Conservation (phyloP, 108 stramenopile species). For the Parietichytrium sp. region DNA sequence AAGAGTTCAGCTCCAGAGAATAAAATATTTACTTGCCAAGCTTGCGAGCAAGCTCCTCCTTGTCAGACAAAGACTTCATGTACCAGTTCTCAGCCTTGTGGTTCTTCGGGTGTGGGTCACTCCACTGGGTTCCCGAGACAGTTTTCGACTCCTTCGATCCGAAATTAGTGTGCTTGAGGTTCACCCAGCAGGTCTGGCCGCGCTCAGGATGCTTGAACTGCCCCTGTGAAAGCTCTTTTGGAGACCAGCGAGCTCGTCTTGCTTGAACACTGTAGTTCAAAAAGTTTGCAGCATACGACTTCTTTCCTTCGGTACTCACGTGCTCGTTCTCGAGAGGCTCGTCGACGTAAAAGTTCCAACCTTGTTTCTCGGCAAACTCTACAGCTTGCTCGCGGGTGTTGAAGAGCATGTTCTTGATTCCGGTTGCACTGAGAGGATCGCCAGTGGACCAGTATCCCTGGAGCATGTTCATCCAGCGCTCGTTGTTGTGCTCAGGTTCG, state of each 20-base stretch:
- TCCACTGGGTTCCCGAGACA: neutral
- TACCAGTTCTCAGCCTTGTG: slow-evolving; percentile 35
- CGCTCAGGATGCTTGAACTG: slow-evolving; percentile 29
- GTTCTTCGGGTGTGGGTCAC: slow-evolving; percentile 36
- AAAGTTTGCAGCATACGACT: slow-evolving; percentile 33
- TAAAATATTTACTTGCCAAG: slow-evolving; percentile 40
- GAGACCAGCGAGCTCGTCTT: neutral
- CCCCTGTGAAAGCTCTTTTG: slow-evolving; percentile 1
- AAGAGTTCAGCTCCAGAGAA: too few species aligned
- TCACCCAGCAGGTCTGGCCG: slow-evolving; percentile 24
- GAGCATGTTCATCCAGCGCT: slow-evolving; percentile 77
- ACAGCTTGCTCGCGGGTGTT: slow-evolving; percentile 80
- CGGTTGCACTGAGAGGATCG: slow-evolving; percentile 81
- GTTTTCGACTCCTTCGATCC: neutral
- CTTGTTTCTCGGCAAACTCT: slow-evolving; percentile 82
- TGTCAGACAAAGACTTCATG: neutral
- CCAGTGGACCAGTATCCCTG: slow-evolving; percentile 90
- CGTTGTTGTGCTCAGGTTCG: too few species aligned
- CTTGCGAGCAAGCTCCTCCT: slow-evolving; percentile 38
- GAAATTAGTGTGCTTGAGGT: slow-evolving; percentile 6
- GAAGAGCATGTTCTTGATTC: slow-evolving; percentile 71
- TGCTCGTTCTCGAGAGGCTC: slow-evolving; percentile 61
- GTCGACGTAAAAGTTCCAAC: slow-evolving; percentile 82
- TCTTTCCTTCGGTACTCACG: neutral
- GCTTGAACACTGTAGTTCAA: slow-evolving; percentile 31